Base-by-base conservation (phyloP, 495 filamentous ascomycete species). In the Neurospora cerealis region DNA sequence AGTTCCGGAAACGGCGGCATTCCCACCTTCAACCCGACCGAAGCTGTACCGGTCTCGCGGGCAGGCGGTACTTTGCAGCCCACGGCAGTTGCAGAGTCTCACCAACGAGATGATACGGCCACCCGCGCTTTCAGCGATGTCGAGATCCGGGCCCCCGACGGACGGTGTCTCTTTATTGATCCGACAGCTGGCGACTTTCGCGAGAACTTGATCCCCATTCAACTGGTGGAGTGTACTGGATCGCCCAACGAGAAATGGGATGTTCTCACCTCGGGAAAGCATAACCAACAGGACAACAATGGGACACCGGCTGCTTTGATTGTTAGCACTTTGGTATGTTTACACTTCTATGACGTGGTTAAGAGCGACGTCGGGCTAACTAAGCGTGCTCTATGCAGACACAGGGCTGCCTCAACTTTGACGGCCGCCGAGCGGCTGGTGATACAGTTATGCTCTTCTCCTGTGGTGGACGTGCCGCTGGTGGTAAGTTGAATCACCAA, bases 171-270 rank as follows among this genome's bases (percentile, higher is more conserved):
- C 41, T 88, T 85, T 70, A 77, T 88, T 72, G 83, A 88, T 70
- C 85, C 87, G 1, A 86, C 84, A 0, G 87, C 85, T 3, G 87
- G 87, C 28, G 87, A 88, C 54, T 88, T 88, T 79, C 83, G 87
- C 1, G 80, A 88, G 77, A 88, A 88, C 73, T 74, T 88, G 54
- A 87, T 88, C 60, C 87, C 87, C 0, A 80, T 88, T 15, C 77
- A 78, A 5, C 41, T 87, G 15, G 84, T 85, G 32, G 73, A 79
- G 1, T 88, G 87, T 78, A 77, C 79, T 1, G 86, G 85, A 9
- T 74, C 79, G 10, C 80, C 84, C 8, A 85, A 85, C 36, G 86
- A 88, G 81, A 86, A 86, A 78, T 88, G 84, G 72, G 86, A 88
- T 77, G 71, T 88, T 69, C 84, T 88, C 74, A 86, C 83, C n/a